Conservation (phyloP, 2,329 filamentous ascomycete genomes). For the Fusarium sp. region DNA sequence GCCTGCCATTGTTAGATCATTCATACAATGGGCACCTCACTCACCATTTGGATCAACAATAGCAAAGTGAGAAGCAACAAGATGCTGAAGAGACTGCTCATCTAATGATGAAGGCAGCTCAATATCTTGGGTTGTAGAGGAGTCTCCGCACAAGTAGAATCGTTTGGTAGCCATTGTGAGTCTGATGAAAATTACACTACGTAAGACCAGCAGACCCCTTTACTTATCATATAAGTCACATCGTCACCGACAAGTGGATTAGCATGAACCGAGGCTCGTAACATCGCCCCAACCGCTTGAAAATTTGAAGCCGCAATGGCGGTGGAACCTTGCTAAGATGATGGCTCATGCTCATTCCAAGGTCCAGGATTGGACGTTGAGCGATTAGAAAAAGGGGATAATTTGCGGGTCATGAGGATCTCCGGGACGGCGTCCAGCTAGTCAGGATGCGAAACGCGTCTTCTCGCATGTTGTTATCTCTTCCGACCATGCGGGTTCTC, state of each 20-base stretch:
- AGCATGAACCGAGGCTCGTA: constrained; percentile 5
- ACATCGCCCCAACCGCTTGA: background rate
- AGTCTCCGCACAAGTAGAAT: constrained; percentile 57
- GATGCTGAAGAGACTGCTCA: constrained; percentile 52
- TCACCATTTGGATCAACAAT: constrained; percentile 57
- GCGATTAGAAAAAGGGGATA: background rate
- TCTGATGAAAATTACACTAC: background rate
- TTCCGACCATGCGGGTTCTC: background rate
- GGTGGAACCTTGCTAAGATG: background rate
- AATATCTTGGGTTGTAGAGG: constrained; percentile 51
- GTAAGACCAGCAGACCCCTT: constrained; percentile 12
- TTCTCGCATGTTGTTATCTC: background rate
- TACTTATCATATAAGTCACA: constrained; percentile 15
- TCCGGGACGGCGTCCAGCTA: background rate
- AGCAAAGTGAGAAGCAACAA: constrained; percentile 57
- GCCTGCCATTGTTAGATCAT: constrained; percentile 42
- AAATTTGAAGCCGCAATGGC: background rate
- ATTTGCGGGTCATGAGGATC: background rate
- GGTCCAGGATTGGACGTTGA: background rate
- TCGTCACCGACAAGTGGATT: background rate
- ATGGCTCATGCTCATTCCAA: background rate
- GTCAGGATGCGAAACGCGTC: background rate
- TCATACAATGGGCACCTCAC: background rate
- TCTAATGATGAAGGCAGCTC: constrained; percentile 51
- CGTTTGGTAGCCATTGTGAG: constrained; percentile 51